Base-by-base conservation (phyloP, 306 rosid species). In the Styphnolobium japonicum region DNA sequence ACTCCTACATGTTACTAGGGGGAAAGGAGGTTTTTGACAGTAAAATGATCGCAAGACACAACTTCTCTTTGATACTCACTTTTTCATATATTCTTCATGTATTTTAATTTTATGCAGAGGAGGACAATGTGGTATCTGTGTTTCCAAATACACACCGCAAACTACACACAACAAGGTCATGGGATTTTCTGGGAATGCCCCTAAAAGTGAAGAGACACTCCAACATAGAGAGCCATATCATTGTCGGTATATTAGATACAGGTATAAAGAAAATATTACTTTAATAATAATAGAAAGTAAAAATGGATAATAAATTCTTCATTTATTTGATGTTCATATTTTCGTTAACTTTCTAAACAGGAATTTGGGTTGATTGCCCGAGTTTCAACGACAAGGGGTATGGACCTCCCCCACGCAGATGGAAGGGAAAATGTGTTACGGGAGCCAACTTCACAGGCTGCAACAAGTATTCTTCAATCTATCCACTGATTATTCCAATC, bases 101-200 rank as follows among this genome's bases (percentile, higher is more conserved):
- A n/a, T 1, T 58, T 66, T 67, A 58, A 67, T 60, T 51, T 33
- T 31, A 34, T 81, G 82, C 82, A 90, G 90, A 83, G 74, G 76
- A 86, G 19, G 78, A 85, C 0, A 58, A 76, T 22, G 97, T 94
- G 27, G 82, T 94, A 23, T 90, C 98, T 1, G 93, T 94, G 83
- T 94, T 92, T 74, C 87, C 64, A 12, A 92, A 89, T 80, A 90
- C 77, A 57, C 0, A 52, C 36, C 87, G 62, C 0, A 65, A 88
- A 67, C 80, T 90, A 46, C 88, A 89, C 65, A 94, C 97, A 16
- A 94, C 97, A 64, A 86, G 94, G 58, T 85, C 97, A 3, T 94
- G 98, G 98, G 93, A 90, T 71, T 94, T 89, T 76, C 33, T 94
- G 22, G 91, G 90, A 68, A 42, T 94, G 88, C 81, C 88, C 2